Conservation (phyloP, 1,284 basidiomycete genomes). For the Retiboletus fuscus region DNA sequence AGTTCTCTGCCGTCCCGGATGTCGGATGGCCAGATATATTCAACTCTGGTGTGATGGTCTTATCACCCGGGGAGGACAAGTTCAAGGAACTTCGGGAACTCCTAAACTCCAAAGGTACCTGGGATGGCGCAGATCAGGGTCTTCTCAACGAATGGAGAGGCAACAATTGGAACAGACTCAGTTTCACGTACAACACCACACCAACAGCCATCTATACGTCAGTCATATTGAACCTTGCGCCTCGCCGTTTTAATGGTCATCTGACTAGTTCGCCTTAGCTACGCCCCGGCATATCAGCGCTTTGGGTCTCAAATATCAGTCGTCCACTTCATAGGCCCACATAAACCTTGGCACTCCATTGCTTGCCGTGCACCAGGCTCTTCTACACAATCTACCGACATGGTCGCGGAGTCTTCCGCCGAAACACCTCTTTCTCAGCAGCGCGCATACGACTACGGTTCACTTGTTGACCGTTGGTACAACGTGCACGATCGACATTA, state of each 20-base stretch:
- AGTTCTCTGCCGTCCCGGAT: conserved; percentile 92
- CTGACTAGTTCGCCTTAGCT: conserved; percentile 62
- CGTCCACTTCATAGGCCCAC: conserved; percentile 94
- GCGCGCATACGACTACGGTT: conserved; percentile 77
- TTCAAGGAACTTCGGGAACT: conserved; percentile 81
- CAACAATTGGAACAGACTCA: conserved; percentile 88
- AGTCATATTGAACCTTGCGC: conserved; percentile 52
- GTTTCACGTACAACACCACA: conserved; percentile 97
- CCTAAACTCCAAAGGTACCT: conserved; percentile 82
- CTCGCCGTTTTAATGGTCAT: conserved; percentile 40
- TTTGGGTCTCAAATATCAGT: conserved; percentile 90
- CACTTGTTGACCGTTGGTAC: conserved; percentile 91
- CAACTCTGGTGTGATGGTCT: conserved; percentile 95
- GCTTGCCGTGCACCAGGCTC: conserved; percentile 71
- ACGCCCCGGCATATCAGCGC: conserved; percentile 94
- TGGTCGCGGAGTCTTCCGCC: conserved; percentile 33
- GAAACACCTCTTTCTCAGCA: conserved; percentile 50
- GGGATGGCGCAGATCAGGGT: conserved; percentile 98
- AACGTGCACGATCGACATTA: conserved; percentile 90
- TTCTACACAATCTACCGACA: conserved; percentile 43
- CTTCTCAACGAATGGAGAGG: conserved; percentile 95
- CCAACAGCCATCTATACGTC: conserved; percentile 97
- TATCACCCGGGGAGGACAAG: conserved; percentile 84
- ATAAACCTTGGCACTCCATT: conserved; percentile 92
- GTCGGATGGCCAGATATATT: conserved; percentile 99